A percentile compares a stretch with the other conserved stretches of the same genome.
These are phyloP conservation scores for Aspergillus brunneoviolaceus DNA, from an alignment of 2,329 filamentous ascomycete species.

Conservation along the genomic window DNA sequence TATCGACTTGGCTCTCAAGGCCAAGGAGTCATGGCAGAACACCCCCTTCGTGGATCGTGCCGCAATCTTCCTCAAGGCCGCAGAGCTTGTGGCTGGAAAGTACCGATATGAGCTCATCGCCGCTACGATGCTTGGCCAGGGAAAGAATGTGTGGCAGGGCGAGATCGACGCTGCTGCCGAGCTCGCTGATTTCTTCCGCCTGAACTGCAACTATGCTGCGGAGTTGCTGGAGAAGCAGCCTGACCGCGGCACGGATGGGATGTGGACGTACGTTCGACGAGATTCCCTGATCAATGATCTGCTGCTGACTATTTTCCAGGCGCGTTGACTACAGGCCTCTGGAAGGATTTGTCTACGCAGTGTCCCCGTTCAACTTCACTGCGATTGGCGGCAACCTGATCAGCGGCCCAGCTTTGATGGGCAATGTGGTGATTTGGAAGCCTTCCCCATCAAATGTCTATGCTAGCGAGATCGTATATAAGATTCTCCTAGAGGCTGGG, in stretches of 20 bases:
- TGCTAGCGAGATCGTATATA: slow-evolving; percentile 83
- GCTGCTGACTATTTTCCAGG: slow-evolving; percentile 33
- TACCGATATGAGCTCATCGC: slow-evolving; percentile 96
- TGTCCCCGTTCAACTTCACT: slow-evolving; percentile 95
- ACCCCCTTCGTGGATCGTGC: slow-evolving; percentile 86
- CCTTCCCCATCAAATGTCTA: slow-evolving; percentile 82
- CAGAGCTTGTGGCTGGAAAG: slow-evolving; percentile 81
- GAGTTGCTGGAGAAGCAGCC: slow-evolving; percentile 85
- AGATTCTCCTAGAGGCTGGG: slow-evolving; percentile 88
- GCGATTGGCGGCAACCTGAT: slow-evolving; percentile 86
- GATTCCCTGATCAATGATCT: too few species aligned
- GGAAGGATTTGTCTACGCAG: slow-evolving; percentile 91
- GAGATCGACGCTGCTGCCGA: slow-evolving; percentile 94
- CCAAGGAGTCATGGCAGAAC: slow-evolving; percentile 79
- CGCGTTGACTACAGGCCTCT: slow-evolving; percentile 83
- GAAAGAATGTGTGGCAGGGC: slow-evolving; percentile 95
- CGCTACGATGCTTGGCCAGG: slow-evolving; percentile 89
- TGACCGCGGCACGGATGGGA: slow-evolving; percentile 72
- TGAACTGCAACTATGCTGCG: slow-evolving; percentile 69
- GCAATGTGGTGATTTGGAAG: slow-evolving; percentile 96
- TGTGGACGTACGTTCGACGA: slow-evolving; percentile 69
- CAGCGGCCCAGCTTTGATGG: slow-evolving; percentile 79
- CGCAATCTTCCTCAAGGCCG: slow-evolving; percentile 89
- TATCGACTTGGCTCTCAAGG: slow-evolving; percentile 76
- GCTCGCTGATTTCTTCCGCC: slow-evolving; percentile 79